Evolutionary conservation across 805 yeast genomes (phyloP).

Genomic region (Kodamaea kaohsiungensis): DNA sequence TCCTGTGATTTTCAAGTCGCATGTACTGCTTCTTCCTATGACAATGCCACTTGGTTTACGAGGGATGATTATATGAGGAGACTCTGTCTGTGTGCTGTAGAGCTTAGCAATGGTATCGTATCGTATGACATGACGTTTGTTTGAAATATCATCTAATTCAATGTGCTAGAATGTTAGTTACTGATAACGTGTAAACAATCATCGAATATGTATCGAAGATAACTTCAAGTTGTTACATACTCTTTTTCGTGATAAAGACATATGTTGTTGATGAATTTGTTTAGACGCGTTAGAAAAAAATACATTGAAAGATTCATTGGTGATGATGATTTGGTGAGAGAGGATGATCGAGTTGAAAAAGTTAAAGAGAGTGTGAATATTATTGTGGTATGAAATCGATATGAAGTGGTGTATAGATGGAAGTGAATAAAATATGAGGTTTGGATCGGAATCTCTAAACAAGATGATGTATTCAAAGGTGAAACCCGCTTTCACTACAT

Average conservation of each 20-base stretch:
- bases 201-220: no score
- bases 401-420: no score
- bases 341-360: no score
- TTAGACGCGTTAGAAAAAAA: neutral
- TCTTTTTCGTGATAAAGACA: slow-evolving; percentile 28
- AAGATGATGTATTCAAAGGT: no score
- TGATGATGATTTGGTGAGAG: no score
- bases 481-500: no score
- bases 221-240: slow-evolving; percentile 17
- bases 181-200: no score
- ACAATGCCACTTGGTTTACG: slow-evolving; percentile 26
- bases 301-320: neutral
- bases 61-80: slow-evolving; percentile 25
- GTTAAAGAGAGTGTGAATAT: no score
- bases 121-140: slow-evolving; percentile 19
- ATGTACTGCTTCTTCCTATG: slow-evolving; percentile 59
- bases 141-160: slow-evolving; percentile 10
- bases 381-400: no score
- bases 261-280: slow-evolving; percentile 3
- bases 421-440: no score
- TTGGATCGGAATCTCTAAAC: no score
- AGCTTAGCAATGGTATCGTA: slow-evolving; percentile 25
- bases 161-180: slow-evolving; percentile 20
- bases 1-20: slow-evolving; percentile 56
- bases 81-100: slow-evolving; percentile 20